Base-by-base conservation (phyloP, 805 yeast genomes). In the Saitoella complicata region DNA sequence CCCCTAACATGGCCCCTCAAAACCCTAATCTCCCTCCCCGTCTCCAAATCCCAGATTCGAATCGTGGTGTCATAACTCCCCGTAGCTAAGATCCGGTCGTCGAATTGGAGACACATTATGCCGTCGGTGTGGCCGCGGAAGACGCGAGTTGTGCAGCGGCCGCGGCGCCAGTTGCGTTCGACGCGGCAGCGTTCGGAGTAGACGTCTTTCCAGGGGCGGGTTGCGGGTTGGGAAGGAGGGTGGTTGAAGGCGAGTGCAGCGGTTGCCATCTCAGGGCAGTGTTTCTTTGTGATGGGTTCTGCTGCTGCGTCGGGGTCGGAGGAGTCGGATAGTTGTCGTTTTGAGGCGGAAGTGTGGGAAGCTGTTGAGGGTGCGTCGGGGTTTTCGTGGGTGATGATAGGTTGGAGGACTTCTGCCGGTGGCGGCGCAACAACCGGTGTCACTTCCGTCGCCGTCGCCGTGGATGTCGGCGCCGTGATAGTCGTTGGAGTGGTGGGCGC, bases 141-240 rank as follows among this genome's bases (percentile, higher is more conserved):
- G 44, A 70, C 75, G 46, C 70, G 76, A 29, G 78, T 62, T 31
- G 66, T 66, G 61, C 76, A 83, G 12, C 70, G 64, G 7, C 95
- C 96, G 50, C 78, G 77, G 49, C 98, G 69, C 98, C 98, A 91
- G 62, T 91, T 88, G 53, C 83, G 75, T 60, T 91, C 98, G 48
- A 91, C 86, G 60, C 76, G 78, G 62, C 72, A 88, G 35, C 98
- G 70, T 62, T 91, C 98, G 40, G 84, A 72, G 61, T 91, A 88
- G 29, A 88, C 95, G 5, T 82, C 80, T 56, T 91, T 88, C 98
- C 98, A 88, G 3, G 97, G 95, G 52, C 95, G 70, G 41, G 78
- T 76, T 52, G 39, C 40, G 35, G n/a, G 31, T 4, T 31, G 45
- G 31, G 11, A 12, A 12, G 44, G 42, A 29, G n/a, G 36, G 8